Conservation (phyloP, 192 early-diverging fungal genomes). For the Podila verticillata region DNA sequence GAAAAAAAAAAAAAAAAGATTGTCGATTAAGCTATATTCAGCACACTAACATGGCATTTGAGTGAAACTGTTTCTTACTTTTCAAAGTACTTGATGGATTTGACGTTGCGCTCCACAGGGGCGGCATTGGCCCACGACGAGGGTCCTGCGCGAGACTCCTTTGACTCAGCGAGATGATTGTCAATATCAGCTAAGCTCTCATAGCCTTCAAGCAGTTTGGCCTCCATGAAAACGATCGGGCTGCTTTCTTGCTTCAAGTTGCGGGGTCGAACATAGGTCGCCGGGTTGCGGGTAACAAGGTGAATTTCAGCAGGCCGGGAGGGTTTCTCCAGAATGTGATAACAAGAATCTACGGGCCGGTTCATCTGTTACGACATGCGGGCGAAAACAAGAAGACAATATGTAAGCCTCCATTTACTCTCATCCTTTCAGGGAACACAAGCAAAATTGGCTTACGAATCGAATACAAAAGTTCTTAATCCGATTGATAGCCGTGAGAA, state of each 20-base stretch:
- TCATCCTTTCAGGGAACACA: not conserved
- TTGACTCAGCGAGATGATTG: not conserved
- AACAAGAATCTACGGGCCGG: not conserved
- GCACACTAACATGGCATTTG: not conserved
- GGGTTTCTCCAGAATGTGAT: constrained; percentile 37
- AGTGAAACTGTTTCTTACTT: not conserved
- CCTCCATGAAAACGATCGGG: constrained; percentile 3
- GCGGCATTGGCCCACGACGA: not conserved
- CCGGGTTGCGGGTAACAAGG: not conserved
- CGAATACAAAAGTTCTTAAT: constrained; percentile 33
- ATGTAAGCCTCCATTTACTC: not conserved
- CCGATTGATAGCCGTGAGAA: constrained; percentile 17
- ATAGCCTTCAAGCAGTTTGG: constrained; percentile 6
- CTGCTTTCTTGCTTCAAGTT: not conserved
- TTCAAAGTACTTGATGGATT: constrained; percentile 18
- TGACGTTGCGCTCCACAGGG: constrained; percentile 1
- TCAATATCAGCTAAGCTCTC: constrained; percentile 18
- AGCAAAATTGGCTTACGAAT: constrained; percentile 9
- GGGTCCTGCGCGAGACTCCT: not conserved
- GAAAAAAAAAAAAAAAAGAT: not conserved
- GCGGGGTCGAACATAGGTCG: not conserved
- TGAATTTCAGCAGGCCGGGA: constrained; percentile 26
- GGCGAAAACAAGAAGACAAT: no score
- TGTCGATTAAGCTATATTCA: not conserved
- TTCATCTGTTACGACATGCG: constrained; percentile 4